These are phyloP conservation scores for Phytophthora capsici DNA, from an alignment of 352 stramenopile species.

Conservation along the genomic window DNA sequence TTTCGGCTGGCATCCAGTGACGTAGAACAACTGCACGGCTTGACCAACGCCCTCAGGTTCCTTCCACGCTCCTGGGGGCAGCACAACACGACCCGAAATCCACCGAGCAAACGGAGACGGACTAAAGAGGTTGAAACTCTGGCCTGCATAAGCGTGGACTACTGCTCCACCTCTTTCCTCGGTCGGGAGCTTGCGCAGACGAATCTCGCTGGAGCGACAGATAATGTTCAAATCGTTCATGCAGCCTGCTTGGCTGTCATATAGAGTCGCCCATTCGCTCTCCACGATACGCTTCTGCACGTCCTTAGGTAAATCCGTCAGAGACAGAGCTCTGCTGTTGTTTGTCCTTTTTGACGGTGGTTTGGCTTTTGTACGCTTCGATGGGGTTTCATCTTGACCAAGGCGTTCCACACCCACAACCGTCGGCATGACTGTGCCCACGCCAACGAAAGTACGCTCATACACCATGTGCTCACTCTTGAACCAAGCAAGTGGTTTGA, in stretches of 20 bases:
- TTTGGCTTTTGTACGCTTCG: slow-evolving; percentile 48
- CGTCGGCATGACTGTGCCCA: slow-evolving; percentile 82
- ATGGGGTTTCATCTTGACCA: slow-evolving; percentile 60
- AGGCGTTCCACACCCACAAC: slow-evolving; percentile 74
- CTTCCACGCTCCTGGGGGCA: slow-evolving; percentile 95
- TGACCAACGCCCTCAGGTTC: slow-evolving; percentile 94
- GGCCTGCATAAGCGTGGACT: slow-evolving; percentile 66
- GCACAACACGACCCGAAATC: slow-evolving; percentile 91
- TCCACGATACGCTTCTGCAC: slow-evolving; percentile 63
- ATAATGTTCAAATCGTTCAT: slow-evolving; percentile 87
- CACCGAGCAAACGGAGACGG: slow-evolving; percentile 76
- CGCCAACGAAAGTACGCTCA: slow-evolving; percentile 80
- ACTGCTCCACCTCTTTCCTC: slow-evolving; percentile 55
- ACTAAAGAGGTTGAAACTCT: slow-evolving; percentile 90
- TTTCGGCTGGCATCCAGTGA: slow-evolving; percentile 88
- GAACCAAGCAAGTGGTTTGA: slow-evolving; percentile 90
- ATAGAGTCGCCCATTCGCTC: slow-evolving; percentile 79
- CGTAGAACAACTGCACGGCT: slow-evolving; percentile 95
- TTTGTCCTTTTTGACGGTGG: slow-evolving; percentile 44
- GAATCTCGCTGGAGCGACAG: slow-evolving; percentile 74
- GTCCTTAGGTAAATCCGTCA: slow-evolving; percentile 56
- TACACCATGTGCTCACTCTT: slow-evolving; percentile 90
- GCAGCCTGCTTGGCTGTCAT: slow-evolving; percentile 55
- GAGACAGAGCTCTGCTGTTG: slow-evolving; percentile 42
- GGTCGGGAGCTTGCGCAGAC: slow-evolving; percentile 73